Conservation (phyloP, 495 filamentous ascomycete genomes). For the Penicillium manginii region DNA sequence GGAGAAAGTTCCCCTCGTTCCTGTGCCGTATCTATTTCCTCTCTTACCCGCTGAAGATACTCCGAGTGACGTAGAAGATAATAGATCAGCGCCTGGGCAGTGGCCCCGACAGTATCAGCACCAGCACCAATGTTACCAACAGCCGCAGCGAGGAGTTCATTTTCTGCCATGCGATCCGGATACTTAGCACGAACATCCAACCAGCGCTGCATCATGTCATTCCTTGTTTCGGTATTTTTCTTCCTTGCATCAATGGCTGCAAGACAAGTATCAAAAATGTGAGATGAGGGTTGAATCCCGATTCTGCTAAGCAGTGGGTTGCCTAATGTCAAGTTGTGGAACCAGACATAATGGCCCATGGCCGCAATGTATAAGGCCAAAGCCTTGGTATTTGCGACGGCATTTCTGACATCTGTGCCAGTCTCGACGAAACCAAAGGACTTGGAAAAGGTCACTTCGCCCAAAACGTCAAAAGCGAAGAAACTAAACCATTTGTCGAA, state of each 20-base stretch:
- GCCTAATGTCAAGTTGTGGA: constrained; percentile 41
- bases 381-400: constrained; percentile 42
- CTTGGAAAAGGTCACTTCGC: constrained; percentile 44
- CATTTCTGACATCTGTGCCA: constrained; percentile 46
- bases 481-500: constrained; percentile 51
- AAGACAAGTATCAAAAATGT: constrained; percentile 46
- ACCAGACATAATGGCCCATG: constrained; percentile 43
- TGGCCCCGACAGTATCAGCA: constrained; percentile 46
- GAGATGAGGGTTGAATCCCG: constrained; percentile 42
- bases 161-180: constrained; percentile 44
- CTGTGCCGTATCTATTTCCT: constrained; percentile 44
- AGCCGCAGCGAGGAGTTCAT: constrained; percentile 42
- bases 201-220: constrained; percentile 53
- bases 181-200: constrained; percentile 36
- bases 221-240: constrained; percentile 35
- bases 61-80: constrained; percentile 35
- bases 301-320: constrained; percentile 48
- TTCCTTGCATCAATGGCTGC: constrained; percentile 44
- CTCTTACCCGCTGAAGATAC: constrained; percentile 27
- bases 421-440: constrained; percentile 46
- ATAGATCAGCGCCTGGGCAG: constrained; percentile 45
- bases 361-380: constrained; percentile 39
- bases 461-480: constrained; percentile 52
- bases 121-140: constrained; percentile 48
- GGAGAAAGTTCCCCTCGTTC: constrained; percentile 26